A percentile compares a stretch with the other conserved stretches of the same genome.
Evolutionary conservation across 345 rosid species (phyloP).

Genomic region (Hirschfeldia incana): DNA sequence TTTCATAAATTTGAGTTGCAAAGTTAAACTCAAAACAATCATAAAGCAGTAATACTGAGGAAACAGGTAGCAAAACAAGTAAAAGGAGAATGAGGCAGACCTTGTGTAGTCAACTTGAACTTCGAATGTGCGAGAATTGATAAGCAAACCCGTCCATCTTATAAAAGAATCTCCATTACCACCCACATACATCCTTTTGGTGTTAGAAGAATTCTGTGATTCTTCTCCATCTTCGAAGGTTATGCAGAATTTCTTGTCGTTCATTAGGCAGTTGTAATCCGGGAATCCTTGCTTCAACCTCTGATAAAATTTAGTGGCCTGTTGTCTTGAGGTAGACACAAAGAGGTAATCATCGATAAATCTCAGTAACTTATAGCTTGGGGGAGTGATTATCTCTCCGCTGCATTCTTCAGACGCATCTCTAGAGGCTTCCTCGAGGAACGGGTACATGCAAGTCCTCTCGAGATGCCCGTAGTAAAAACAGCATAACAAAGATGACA

Average conservation of each 20-base stretch:
- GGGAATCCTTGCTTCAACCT: constrained; percentile 60
- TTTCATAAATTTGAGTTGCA: constrained; percentile 13
- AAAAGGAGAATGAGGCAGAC: constrained; percentile 43
- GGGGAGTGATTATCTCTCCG: constrained; percentile 30
- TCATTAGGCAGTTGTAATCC: constrained; percentile 83
- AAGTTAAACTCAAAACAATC: background rate
- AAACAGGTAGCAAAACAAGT: constrained; percentile 10
- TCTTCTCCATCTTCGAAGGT: constrained; percentile 56
- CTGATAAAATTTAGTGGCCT: constrained; percentile 53
- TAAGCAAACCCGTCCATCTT: constrained; percentile 83
- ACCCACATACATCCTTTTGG: constrained; percentile 51
- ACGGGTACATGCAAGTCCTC: constrained; percentile 63
- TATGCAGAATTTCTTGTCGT: constrained; percentile 57
- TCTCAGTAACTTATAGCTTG: constrained; percentile 57
- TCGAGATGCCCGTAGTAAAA: constrained; percentile 81
- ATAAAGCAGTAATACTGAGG: background rate
- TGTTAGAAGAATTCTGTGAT: constrained; percentile 42
- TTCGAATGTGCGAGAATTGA: constrained; percentile 66
- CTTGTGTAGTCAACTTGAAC: constrained; percentile 84
- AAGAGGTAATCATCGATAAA: constrained; percentile 78
- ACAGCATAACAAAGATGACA: constrained; percentile 76
- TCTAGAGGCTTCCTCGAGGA: constrained; percentile 47
- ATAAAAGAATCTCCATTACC: constrained; percentile 57
- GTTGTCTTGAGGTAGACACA: constrained; percentile 73
- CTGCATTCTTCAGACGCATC: constrained; percentile 28